These are phyloP conservation scores for Tricholoma flavovirens DNA, from an alignment of 768 basidiomycete genomes.

Conservation along the genomic window DNA sequence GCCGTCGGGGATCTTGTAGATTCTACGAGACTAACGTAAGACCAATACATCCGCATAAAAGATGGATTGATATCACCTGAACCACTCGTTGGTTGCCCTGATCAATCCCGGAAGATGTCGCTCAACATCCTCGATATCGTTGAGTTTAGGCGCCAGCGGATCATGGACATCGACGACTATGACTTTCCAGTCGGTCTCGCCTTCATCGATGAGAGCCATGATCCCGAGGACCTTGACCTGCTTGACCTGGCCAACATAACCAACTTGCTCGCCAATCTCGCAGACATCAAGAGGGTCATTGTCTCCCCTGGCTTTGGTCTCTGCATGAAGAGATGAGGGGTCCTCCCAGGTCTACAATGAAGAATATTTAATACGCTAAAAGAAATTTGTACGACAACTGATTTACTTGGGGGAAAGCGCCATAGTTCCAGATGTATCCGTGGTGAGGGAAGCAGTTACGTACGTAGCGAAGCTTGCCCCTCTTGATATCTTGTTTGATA, in stretches of 20 bases:
- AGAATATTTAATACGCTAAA: background rate
- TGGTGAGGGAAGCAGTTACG: slow-evolving; percentile 99
- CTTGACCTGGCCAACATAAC: slow-evolving; percentile 95
- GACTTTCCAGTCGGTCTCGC: slow-evolving; percentile 99
- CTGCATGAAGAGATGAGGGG: slow-evolving; percentile 76
- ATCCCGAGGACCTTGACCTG: slow-evolving; percentile 99
- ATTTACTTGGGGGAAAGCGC: slow-evolving; percentile 93
- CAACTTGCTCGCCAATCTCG: slow-evolving; percentile 98
- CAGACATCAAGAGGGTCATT: slow-evolving; percentile 99
- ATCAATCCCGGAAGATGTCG: slow-evolving; percentile 95
- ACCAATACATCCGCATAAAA: background rate
- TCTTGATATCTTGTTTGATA: slow-evolving; percentile 99
- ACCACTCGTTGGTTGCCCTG: slow-evolving; percentile 98
- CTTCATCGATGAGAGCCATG: slow-evolving; percentile 99
- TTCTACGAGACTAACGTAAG: slow-evolving; percentile 38
- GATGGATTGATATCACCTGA: slow-evolving; percentile 51
- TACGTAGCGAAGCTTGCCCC: slow-evolving; percentile 92
- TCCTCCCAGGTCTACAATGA: slow-evolving; percentile 92
- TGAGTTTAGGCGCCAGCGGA: slow-evolving; percentile 92
- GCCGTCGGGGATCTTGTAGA: slow-evolving; percentile 95
- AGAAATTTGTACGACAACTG: background rate
- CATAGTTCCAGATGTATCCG: slow-evolving; percentile 99
- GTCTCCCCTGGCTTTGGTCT: slow-evolving; percentile 98
- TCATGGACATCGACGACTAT: slow-evolving; percentile 95
- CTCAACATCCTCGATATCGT: slow-evolving; percentile 99